A percentile compares a stretch with the other conserved stretches of the same genome.
phyloP scores from a whole-genome alignment of 176 grass and related monocot genomes.

The Puya raimondii region DNA sequence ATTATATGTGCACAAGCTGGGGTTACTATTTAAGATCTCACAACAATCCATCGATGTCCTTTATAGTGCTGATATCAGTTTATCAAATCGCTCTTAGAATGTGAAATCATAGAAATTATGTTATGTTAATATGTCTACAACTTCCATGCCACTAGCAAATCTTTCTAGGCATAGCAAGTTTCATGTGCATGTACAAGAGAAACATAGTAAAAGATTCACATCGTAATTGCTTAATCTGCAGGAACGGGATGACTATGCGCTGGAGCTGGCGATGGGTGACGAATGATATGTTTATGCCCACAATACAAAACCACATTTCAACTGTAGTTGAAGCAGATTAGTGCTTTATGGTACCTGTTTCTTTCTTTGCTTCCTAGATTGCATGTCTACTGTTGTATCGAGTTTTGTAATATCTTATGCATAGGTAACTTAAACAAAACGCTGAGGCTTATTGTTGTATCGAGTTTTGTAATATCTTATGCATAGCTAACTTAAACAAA shows the following conservation, averaged over 20 bases:
- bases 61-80: not conserved
- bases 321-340: no score
- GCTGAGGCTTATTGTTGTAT: no score
- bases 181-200: not conserved
- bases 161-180: not conserved
- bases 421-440: no score
- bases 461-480: no score
- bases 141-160: not conserved
- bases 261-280: conserved; percentile 84
- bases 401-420: no score
- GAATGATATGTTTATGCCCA: conserved; percentile 33
- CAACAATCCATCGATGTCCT: not conserved
- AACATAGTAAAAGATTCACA: not conserved
- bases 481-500: no score
- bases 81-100: not conserved
- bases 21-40: no score
- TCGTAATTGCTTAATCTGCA: conserved; percentile 11
- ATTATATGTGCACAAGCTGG: not conserved
- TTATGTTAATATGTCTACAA: not conserved
- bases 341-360: no score
- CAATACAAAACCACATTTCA: no score
- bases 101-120: not conserved
- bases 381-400: no score
- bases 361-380: no score
- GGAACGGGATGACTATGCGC: conserved; percentile 89